These are phyloP conservation scores for Plantago lanceolata DNA, from an alignment of 305 asterid species.

Conservation along the genomic window DNA sequence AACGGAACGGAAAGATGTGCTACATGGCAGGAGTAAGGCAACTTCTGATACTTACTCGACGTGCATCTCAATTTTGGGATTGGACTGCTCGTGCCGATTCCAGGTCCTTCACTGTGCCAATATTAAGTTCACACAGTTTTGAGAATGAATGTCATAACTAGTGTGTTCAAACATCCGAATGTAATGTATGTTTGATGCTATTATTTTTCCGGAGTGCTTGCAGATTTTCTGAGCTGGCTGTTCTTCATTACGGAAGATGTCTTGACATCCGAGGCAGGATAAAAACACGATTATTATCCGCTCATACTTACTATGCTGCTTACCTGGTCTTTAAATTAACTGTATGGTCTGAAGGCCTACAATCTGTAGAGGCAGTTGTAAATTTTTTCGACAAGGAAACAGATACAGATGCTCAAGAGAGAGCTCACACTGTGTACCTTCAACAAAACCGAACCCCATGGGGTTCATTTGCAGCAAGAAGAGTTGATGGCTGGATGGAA, in stretches of 20 bases:
- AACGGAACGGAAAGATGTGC: background rate
- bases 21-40: constrained; percentile 8
- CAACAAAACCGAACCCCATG: background rate
- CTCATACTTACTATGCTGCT: background rate
- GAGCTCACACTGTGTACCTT: background rate
- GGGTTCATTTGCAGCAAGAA: background rate
- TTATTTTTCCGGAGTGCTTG: no score
- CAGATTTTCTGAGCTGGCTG: constrained; percentile 10
- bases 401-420: constrained; percentile 8
- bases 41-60: constrained; percentile 7
- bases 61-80: constrained; percentile 13
- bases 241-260: constrained; percentile 6
- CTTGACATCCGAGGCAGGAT: constrained; percentile 12
- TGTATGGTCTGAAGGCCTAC: constrained; percentile 8
- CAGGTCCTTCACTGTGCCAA: no score
- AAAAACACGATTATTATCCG: background rate
- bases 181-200: no score
- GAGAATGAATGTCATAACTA: no score
- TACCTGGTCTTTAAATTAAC: constrained; percentile 5
- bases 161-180: no score
- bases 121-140: no score
- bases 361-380: background rate
- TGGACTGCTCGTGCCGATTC: background rate
- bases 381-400: constrained; percentile 1
- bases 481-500: constrained; percentile 16